Base-by-base conservation (phyloP, 1,284 basidiomycete species). In the Pholiota adiposa region DNA sequence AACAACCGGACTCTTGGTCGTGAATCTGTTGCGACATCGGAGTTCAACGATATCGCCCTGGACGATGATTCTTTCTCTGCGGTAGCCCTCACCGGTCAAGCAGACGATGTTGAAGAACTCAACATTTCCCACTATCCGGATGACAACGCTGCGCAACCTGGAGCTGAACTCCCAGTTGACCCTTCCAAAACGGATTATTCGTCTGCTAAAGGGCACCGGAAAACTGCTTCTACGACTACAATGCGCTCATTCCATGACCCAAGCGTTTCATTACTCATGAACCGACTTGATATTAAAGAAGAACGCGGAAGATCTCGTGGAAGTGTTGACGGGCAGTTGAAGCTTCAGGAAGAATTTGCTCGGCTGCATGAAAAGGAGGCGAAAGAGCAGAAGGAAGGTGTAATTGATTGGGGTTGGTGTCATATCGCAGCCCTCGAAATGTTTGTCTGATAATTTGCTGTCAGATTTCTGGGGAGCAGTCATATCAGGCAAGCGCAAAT, bases 391-490 rank as follows among this genome's bases (percentile, higher is more conserved):
- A 72, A 69, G 27, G 75, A 75, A 43, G 75, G 70, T 43, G 73
- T 69, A 51, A 88, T 93, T 68, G 89, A 93, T 67, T 93, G 90
- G 92, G 86, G 91, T 92, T 65, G 65, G 89, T 80, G 34, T 18
- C 49, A 34, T 52, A 41, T 53, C 29, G 34, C 25, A 36, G 7
- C 19, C 3, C 18, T 18, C 9, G 18, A 25, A 34, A n/a, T 44
- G 18, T 43, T 29, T 41, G 31, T n/a, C 27, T 51, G 16, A 58
- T 44, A 48, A 56, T 27, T 31, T 41, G 66, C 72, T 21, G 50
- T 34, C 77, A 97, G 90, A 91, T 65, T 99, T 98, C 77, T 99
- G 97, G 97, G 97, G 97, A 1, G 84, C 84, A 16, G 96, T 99
- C 6, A 93, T 99, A 72, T 92, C 90, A 64, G 92, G 91, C 90